Base-by-base conservation (phyloP, 345 rosid species). In the Eucalyptus pumila region DNA sequence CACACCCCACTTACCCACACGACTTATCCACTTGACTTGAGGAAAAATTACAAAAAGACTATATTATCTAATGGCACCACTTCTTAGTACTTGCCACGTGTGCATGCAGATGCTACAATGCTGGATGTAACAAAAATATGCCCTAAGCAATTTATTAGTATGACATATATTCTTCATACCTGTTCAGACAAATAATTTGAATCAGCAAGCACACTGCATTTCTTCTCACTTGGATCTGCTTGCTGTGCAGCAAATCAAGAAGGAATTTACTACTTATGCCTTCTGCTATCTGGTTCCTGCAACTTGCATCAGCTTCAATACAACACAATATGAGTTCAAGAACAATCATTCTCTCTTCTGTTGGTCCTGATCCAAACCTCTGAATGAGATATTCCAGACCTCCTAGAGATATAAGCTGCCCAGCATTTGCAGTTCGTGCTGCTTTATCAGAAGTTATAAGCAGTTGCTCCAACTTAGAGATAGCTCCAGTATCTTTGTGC, bases 131-230 rank as follows among this genome's bases (percentile, higher is more conserved):
- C 45, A 72, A 72, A 34, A 37, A 37, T 72, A 72, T 72, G 27
- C 12, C 83, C 83, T 6, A 40, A 19, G 83, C 83, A 72, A 19
- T 72, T 72, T 21, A 19, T 44, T 72, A 37, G 26, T 72, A 37
- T 7, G 26, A 37, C 83, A 72, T 72, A 37, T 37, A 37, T 76
- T 76, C 47, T 76, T 40, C 15, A 12, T 37, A 76, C 97, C 96
- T 94, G 93, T 92, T 91, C 81, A 92, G 80, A 90, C 95, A 95
- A 88, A 95, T 89, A 69, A 95, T 88, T 90, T 95, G 92, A 81
- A 44, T 89, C 89, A 95, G 89, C 88, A 95, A 88, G 88, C 86
- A 17, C 80, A 93, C 93, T 13, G 93, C 94, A 87, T 90, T 89
- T 90, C 81, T 88, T 89, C 94, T 94, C 34, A 89, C 89, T 87